phyloP scores from a whole-genome alignment of 176 grass and related monocot genomes.

The Elymus sibiricus region DNA sequence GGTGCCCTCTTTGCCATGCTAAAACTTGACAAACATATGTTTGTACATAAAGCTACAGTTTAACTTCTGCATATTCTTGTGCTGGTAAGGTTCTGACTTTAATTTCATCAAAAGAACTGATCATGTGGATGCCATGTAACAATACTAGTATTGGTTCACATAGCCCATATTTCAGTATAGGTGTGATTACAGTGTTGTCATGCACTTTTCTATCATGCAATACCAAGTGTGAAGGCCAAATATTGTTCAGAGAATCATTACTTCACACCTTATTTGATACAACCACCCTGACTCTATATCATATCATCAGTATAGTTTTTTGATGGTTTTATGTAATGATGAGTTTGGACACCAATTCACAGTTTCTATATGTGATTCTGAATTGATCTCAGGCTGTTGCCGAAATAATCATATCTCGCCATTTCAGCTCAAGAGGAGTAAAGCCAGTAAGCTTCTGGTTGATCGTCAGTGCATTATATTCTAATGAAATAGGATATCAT shows the following conservation, averaged over 20 bases:
- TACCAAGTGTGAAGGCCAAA: neutral
- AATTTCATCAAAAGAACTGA: neutral
- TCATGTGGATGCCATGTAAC: conserved; percentile 10
- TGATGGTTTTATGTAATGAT: neutral
- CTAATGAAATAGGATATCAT: neutral
- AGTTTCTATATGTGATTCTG: neutral
- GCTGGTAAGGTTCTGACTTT: conserved; percentile 3
- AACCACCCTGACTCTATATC: neutral
- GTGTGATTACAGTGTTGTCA: neutral
- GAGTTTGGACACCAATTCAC: neutral
- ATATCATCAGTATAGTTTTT: neutral
- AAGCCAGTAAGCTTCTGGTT: conserved; percentile 56
- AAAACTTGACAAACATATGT: conserved; percentile 9
- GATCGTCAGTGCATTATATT: neutral
- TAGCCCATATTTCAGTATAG: neutral
- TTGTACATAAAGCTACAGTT: conserved; percentile 4
- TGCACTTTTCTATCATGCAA: neutral
- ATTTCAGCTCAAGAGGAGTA: conserved; percentile 69
- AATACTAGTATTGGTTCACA: neutral
- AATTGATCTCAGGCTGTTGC: conserved; percentile 76
- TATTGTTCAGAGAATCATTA: conserved; percentile 8
- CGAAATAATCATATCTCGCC: conserved; percentile 79
- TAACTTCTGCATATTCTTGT: neutral
- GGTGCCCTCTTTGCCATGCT: neutral
- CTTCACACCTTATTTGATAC: neutral